These are phyloP conservation scores for Ustilago tritici DNA, from an alignment of 1,284 basidiomycete species.

Conservation along the genomic window DNA sequence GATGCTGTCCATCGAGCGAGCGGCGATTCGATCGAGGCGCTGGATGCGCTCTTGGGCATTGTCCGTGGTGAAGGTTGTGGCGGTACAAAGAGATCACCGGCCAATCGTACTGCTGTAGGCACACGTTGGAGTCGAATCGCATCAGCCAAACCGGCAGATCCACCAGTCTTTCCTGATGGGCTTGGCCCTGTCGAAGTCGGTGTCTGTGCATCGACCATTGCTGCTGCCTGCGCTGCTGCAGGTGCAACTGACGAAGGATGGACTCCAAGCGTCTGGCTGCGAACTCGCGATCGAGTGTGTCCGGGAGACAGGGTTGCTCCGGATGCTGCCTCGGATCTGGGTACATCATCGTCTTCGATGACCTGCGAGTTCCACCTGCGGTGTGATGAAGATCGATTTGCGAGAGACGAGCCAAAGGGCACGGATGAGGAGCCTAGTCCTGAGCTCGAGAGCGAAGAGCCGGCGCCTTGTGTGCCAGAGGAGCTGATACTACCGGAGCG, in stretches of 20 bases:
- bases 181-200: slow-evolving; percentile 30
- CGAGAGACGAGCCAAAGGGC: slow-evolving; percentile 27
- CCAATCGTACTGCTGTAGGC: slow-evolving; percentile 73
- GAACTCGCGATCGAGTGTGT: slow-evolving; percentile 49
- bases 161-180: slow-evolving; percentile 20
- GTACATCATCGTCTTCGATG: slow-evolving; percentile 32
- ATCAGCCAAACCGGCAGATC: slow-evolving; percentile 57
- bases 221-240: slow-evolving; percentile 10
- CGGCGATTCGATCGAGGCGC: slow-evolving; percentile 41
- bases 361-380: slow-evolving; percentile 37
- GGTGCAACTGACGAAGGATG: slow-evolving; percentile 20
- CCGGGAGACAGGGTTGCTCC: slow-evolving; percentile 13
- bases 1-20: slow-evolving; percentile 31
- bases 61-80: slow-evolving; percentile 39
- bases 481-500: slow-evolving; percentile 47
- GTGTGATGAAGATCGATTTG: slow-evolving; percentile 12
- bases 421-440: slow-evolving; percentile 36
- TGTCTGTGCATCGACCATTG: slow-evolving; percentile 5
- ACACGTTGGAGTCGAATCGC: slow-evolving; percentile 73
- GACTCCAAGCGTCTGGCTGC: slow-evolving; percentile 57
- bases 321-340: slow-evolving; percentile 10
- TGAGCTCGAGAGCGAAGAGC: slow-evolving; percentile 37
- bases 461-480: slow-evolving; percentile 43
- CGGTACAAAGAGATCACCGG: slow-evolving; percentile 70
- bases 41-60: slow-evolving; percentile 48